Percentiles rank a stretch among this genome's conserved stretches.
Conservation (phyloP, 345 rosid species). For the Citrus inodora region DNA sequence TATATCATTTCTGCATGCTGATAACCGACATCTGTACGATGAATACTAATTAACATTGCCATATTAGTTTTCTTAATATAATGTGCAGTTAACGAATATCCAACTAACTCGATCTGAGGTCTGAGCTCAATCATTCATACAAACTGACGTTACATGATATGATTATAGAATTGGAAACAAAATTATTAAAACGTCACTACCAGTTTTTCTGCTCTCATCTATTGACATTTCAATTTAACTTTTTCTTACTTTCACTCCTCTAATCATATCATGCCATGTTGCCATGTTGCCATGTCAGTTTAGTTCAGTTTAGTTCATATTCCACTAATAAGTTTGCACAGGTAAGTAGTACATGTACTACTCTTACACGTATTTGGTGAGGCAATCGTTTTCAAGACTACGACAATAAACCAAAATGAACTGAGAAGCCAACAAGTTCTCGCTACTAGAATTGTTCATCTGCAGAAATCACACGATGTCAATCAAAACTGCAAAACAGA, state of each 20-base stretch:
- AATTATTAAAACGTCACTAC: not conserved
- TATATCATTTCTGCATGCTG: not conserved
- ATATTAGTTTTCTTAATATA: not conserved
- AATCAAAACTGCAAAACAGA: not conserved
- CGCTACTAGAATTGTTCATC: slow-evolving; percentile 45
- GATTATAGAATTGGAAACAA: not conserved
- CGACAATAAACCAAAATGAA: slow-evolving; percentile 57
- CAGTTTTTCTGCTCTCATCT: too few species aligned
- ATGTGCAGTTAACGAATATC: not conserved
- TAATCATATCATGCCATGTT: too few species aligned
- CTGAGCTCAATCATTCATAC: too few species aligned
- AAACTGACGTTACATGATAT: not conserved
- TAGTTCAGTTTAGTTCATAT: too few species aligned
- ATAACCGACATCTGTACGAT: not conserved
- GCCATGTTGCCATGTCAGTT: too few species aligned
- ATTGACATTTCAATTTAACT: too few species aligned
- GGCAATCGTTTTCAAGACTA: slow-evolving; percentile 40
- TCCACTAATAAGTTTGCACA: not conserved
- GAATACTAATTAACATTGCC: not conserved
- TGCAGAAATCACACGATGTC: slow-evolving; percentile 25
- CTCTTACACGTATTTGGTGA: slow-evolving; percentile 56
- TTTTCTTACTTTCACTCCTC: not conserved
- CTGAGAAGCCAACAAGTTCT: slow-evolving; percentile 40
- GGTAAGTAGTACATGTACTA: not conserved
- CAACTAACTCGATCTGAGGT: not conserved